A percentile compares a stretch with the other conserved stretches of the same genome.
These are phyloP conservation scores for Aurantiochytrium sp. DNA, from an alignment of 108 stramenopile genomes.

Conservation along the genomic window DNA sequence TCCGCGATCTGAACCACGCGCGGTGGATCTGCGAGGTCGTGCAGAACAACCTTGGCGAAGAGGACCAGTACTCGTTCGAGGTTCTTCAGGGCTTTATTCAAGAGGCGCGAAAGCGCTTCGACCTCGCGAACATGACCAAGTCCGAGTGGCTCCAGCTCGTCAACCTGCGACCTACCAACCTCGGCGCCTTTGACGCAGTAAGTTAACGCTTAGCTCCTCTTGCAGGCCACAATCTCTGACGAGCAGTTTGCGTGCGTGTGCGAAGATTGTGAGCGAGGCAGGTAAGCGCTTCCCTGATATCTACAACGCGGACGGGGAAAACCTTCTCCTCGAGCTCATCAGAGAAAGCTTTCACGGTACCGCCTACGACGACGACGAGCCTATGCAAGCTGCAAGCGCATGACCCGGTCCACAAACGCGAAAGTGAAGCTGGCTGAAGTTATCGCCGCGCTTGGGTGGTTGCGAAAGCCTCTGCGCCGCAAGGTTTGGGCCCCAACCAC, in stretches of 20 bases:
- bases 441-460: too few species aligned
- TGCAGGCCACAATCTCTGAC: not conserved
- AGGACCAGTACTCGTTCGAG: not conserved
- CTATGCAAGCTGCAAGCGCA: too few species aligned
- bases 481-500: too few species aligned
- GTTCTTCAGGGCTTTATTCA: not conserved
- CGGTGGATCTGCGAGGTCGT: not conserved
- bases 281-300: not conserved
- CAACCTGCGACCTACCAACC: not conserved
- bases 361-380: too few species aligned
- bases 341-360: not conserved
- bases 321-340: not conserved
- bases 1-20: not conserved
- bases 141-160: conserved; percentile 3
- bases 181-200: not conserved
- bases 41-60: not conserved
- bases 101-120: not conserved
- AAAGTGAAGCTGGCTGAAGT: too few species aligned
- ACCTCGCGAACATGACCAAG: not conserved
- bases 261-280: not conserved
- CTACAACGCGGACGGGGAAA: not conserved
- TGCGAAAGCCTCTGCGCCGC: too few species aligned
- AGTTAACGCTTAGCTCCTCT: not conserved
- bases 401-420: too few species aligned
- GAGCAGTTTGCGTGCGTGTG: not conserved